Conservation (phyloP, 2,329 filamentous ascomycete genomes). For the Nemania diffusa region DNA sequence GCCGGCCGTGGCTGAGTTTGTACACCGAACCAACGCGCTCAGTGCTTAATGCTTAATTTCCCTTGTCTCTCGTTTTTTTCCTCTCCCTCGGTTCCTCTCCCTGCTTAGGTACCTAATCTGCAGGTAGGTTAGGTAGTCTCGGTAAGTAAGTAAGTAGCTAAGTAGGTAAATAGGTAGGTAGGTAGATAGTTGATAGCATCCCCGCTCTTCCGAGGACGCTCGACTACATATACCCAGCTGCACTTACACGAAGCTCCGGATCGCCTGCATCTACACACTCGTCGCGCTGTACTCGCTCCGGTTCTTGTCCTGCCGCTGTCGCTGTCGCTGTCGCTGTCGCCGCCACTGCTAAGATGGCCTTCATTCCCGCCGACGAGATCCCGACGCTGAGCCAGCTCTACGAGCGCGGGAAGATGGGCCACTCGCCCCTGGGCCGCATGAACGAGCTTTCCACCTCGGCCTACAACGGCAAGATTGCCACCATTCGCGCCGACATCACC, state of each 20-base stretch:
- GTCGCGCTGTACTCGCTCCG: background rate
- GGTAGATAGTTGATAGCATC: no score
- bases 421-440: conserved; percentile 38
- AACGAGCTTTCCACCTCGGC: conserved; percentile 42
- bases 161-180: no score
- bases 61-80: background rate
- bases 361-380: conserved; percentile 63
- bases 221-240: background rate
- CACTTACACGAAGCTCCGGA: background rate
- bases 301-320: background rate
- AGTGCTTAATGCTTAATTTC: background rate
- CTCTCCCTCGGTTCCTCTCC: background rate
- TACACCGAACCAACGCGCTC: background rate
- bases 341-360: conserved; percentile 49
- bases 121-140: no score
- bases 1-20: background rate
- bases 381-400: conserved; percentile 75
- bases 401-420: conserved; percentile 61
- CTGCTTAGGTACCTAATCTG: no score
- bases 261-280: background rate
- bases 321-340: background rate
- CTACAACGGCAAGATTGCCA: conserved; percentile 76
- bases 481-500: conserved; percentile 84
- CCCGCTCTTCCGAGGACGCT: no score
- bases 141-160: no score